Conservation (phyloP, 805 yeast species). For the Myxozyma kluyveri region DNA sequence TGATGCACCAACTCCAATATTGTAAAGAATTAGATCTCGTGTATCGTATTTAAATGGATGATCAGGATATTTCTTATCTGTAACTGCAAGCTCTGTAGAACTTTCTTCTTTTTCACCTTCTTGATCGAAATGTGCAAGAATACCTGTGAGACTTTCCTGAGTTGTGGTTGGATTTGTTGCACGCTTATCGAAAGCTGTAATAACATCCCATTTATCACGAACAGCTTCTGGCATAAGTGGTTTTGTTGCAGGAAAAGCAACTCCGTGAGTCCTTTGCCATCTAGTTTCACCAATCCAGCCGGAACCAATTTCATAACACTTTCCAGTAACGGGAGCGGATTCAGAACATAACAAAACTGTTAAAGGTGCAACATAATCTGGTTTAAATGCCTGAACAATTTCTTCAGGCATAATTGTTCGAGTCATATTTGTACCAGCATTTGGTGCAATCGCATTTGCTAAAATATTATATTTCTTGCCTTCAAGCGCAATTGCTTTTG, state of each 20-base stretch:
- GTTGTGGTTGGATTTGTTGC: constrained; percentile 60
- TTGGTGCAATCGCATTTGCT: constrained; percentile 89
- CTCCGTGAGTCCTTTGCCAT: constrained; percentile 92
- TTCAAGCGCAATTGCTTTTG: constrained; percentile 84
- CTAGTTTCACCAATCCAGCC: constrained; percentile 95
- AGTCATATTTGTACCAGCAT: constrained; percentile 98
- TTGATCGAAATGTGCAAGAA: constrained; percentile 49
- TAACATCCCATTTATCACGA: constrained; percentile 60
- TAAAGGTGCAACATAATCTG: constrained; percentile 87
- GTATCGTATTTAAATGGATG: constrained; percentile 21
- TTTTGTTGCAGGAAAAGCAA: constrained; percentile 48
- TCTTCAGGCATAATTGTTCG: constrained; percentile 74
- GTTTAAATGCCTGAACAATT: constrained; percentile 79
- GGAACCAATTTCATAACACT: constrained; percentile 87
- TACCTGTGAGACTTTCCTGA: constrained; percentile 76
- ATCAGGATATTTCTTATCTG: neutral
- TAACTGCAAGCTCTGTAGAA: neutral
- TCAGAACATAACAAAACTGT: constrained; percentile 77
- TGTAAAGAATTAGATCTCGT: constrained; percentile 64
- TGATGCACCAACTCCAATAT: constrained; percentile 83
- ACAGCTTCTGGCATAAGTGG: constrained; percentile 66
- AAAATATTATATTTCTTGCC: constrained; percentile 75
- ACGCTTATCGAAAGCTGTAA: constrained; percentile 61
- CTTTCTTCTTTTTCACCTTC: constrained; percentile 36
- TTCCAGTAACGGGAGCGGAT: constrained; percentile 70